Conservation (phyloP, 2,329 filamentous ascomycete genomes). For the Fusarium xyrophilum region DNA sequence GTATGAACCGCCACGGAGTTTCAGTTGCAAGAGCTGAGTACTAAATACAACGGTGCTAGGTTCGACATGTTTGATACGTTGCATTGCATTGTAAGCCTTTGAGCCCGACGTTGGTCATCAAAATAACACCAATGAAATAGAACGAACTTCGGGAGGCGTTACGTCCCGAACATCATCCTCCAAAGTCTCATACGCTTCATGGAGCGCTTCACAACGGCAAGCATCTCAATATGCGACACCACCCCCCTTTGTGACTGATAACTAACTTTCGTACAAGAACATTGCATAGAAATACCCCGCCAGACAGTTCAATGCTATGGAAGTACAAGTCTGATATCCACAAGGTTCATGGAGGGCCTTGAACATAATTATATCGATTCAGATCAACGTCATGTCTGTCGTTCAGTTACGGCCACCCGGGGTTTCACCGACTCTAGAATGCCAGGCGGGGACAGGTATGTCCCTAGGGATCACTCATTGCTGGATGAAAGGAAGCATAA, state of each 20-base stretch:
- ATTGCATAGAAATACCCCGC: background rate
- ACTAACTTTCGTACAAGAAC: background rate
- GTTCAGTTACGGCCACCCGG: background rate
- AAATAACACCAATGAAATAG: background rate
- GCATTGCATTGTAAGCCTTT: background rate
- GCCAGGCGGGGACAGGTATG: background rate
- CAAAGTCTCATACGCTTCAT: background rate
- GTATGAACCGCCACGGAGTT: too few relatives aligned
- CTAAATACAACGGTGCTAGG: too few relatives aligned
- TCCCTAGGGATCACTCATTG: background rate
- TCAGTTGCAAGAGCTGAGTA: too few relatives aligned
- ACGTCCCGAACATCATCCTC: background rate
- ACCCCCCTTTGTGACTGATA: accelerated
- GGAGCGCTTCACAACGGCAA: background rate
- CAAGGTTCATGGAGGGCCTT: background rate
- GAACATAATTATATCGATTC: background rate
- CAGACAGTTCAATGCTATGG: background rate
- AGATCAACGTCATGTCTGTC: background rate
- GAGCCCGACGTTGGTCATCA: accelerated
- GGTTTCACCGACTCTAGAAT: background rate
- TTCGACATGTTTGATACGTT: background rate
- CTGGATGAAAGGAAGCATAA: background rate
- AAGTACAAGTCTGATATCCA: background rate
- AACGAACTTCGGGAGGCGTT: background rate
- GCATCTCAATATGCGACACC: background rate